These are phyloP conservation scores for Knoxia roxburghii DNA, from an alignment of 257 asterid genomes.

Conservation along the genomic window DNA sequence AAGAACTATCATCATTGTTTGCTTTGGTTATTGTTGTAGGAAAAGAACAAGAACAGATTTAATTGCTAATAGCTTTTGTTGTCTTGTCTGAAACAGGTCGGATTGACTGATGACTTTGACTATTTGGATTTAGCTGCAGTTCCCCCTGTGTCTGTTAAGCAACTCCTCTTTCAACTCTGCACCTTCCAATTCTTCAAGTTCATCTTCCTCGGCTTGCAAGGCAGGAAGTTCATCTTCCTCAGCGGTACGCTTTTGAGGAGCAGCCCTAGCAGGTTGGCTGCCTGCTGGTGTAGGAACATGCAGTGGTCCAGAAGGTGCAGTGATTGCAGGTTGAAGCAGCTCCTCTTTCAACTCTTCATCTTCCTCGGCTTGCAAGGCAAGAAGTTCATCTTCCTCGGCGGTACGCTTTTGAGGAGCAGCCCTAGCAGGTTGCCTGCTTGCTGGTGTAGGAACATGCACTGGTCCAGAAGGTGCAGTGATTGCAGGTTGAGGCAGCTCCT, in stretches of 20 bases:
- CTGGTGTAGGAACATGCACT: constrained; percentile 35
- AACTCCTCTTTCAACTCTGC: no score
- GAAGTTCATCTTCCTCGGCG: constrained; percentile 85
- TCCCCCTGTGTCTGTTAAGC: constrained; percentile 27
- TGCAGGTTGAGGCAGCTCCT: constrained; percentile 68
- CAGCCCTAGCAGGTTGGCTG: no score
- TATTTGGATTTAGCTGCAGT: constrained; percentile 66
- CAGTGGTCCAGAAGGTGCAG: constrained; percentile 46
- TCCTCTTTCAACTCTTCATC: no score
- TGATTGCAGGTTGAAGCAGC: constrained; percentile 66
- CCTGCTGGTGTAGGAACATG: constrained; percentile 39
- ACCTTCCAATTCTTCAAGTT: no score
- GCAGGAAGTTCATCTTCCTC: constrained; percentile 85
- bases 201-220: constrained; percentile 80
- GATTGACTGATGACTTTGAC: constrained; percentile 84
- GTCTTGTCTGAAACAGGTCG: constrained; percentile 63
- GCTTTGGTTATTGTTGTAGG: background rate
- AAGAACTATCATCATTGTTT: background rate
- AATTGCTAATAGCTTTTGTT: constrained; percentile 4
- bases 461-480: constrained; percentile 50
- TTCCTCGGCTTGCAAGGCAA: constrained; percentile 81
- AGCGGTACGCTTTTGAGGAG: no score
- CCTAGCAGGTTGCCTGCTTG: constrained; percentile 36
- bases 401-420: no score
- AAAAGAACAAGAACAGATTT: background rate